Base-by-base conservation (phyloP, 345 rosid species). In the Raphanus sativus region DNA sequence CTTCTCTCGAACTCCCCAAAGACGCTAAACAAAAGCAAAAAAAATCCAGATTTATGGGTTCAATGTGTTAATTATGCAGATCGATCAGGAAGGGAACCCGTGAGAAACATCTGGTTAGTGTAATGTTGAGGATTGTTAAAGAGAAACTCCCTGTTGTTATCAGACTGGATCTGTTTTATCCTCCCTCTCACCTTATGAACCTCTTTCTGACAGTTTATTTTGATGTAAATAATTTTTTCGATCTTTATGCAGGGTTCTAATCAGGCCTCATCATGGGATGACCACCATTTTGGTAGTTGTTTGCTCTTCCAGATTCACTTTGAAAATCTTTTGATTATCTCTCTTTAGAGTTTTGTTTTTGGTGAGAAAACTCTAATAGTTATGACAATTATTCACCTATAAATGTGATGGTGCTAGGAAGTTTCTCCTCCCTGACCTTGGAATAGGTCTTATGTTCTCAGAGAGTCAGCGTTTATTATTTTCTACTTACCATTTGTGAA, bases 401-500 rank as follows among this genome's bases (percentile, higher is more conserved):
- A 91, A 87, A 70, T 97, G 97, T 72, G 97, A 92, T 80, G 91
- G 91, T 89, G 96, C 98, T 4, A 83, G 93, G 34, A 95, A 92
- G 85, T 95, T 91, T 84, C 99, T 95, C 62, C 99, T 91, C 79
- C 97, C 94, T 38, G 93, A 92, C 75, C 98, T 92, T 73, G 97
- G 98, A 69, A 83, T 92, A 33, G 96, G 21, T 21, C 21, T 21
- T 21, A 21, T 21, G 21, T 21, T 21, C 21, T 21, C 21, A 21
- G 21, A 21, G 21, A 21, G 21, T 21, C 21, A 21, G 21, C 21
- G 21, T 21, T 21, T 21, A 21, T 21, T 21, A 1, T 21, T 21
- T 21, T 21, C 21, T 21, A 21, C 21, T 21, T 21, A 21, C 21
- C 21, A 21, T 21, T 21, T 21, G 21, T 21, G 21, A 21, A 21